These are phyloP conservation scores for Arabis hirsuta DNA, from an alignment of 345 rosid genomes.

Conservation along the genomic window DNA sequence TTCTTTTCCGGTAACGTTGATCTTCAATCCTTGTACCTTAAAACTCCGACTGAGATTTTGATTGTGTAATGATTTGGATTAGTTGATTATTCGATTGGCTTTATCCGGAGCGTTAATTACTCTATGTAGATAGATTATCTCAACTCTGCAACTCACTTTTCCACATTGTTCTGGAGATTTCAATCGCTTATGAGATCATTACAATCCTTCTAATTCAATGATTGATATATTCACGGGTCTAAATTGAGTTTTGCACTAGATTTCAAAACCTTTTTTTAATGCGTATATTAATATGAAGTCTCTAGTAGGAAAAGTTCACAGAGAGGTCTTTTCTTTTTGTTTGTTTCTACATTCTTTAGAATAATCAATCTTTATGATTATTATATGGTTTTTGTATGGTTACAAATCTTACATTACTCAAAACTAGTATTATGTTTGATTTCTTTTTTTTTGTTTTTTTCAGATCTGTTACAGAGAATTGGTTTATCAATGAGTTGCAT, in stretches of 20 bases:
- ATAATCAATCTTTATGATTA: neutral
- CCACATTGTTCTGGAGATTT: too few relatives aligned
- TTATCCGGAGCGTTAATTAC: neutral
- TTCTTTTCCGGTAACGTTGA: neutral
- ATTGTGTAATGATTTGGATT: neutral
- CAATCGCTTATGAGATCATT: neutral
- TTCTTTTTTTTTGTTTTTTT: neutral
- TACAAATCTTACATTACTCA: constrained; percentile 22
- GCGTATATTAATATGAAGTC: constrained; percentile 19
- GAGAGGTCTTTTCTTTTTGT: constrained; percentile 19
- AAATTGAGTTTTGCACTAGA: neutral
- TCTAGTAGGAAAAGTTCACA: constrained; percentile 2
- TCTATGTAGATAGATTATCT: too few relatives aligned
- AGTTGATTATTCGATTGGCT: neutral
- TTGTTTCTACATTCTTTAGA: constrained; percentile 9
- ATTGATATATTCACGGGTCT: constrained; percentile 28
- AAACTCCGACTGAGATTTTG: neutral
- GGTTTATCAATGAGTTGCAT: constrained; percentile 12
- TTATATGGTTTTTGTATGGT: constrained; percentile 22
- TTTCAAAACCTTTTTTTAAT: too few relatives aligned
- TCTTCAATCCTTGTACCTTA: neutral
- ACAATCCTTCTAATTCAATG: constrained; percentile 4
- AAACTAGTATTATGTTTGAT: neutral
- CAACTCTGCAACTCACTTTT: too few relatives aligned
- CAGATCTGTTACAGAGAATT: constrained; percentile 7